Base-by-base conservation (phyloP, 2,329 filamentous ascomycete species). In the Periconia digitata region DNA sequence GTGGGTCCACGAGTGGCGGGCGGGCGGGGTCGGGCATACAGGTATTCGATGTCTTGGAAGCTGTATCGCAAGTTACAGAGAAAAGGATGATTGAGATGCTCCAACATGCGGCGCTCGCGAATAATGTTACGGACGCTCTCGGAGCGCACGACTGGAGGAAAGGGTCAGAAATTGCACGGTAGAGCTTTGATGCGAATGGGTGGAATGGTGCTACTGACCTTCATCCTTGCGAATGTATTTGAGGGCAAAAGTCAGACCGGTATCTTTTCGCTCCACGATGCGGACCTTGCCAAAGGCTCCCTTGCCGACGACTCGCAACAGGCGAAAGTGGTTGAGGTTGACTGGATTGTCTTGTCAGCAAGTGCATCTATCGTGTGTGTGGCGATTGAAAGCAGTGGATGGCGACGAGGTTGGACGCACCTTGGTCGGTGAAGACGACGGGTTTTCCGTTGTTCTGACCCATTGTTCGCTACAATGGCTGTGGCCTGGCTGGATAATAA, bases 171-270 rank as follows among this genome's bases (percentile, higher is more conserved):
- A n/a, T n/a, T n/a, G n/a, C n/a, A n/a, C n/a, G n/a, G n/a, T n/a
- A n/a, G n/a, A n/a, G n/a, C n/a, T n/a, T n/a, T n/a, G n/a, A n/a
- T n/a, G n/a, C n/a, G n/a, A n/a, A n/a, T n/a, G n/a, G n/a, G n/a
- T n/a, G 43, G 46, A 43, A 21, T 29, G 17, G 40, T 40, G 29
- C 23, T 17, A 74, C 84, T 54, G 67, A 92, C 91, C 89, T 84
- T 97, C 92, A 87, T 97, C 92, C 82, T 96, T 97, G 59, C 92
- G 86, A 57, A 97, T 97, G 73, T 97, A 97, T 74, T 99, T 99
- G 57, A 99, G 81, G 38, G 94, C 94, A 73, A 99, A 99, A 2
- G 92, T 92, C 63, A 97, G 76, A 47, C 86, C 87, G 1, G 91
- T 96, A 70, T 99, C 94, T 75, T 97, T 97, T 60, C 92, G 85